Evolutionary conservation across 2,329 filamentous ascomycete genomes (phyloP), one percentile per base, ranked within the genome.

Genomic region (Aureobasidium sp.): DNA sequence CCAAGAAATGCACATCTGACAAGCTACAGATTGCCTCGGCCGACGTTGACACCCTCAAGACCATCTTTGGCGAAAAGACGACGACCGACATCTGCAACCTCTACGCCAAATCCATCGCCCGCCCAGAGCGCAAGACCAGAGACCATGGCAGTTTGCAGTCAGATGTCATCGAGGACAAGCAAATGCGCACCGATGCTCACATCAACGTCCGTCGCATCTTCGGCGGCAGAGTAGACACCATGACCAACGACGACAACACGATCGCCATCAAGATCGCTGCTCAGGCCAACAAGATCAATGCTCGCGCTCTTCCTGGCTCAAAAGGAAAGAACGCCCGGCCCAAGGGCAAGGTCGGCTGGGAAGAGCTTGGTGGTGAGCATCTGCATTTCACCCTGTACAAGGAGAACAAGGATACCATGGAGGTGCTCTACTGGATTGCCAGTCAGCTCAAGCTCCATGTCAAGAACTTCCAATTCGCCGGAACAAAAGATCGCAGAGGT

Each of bases 351-450:
- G 69, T 83, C 39, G 79, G 77, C 58, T 89, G 86, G 86, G 77
- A 84, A 59, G 85, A 88, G 66, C 77, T 87, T 45, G 86, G 81
- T n/a, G 90, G 89, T 20, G 87, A 91, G 53, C 94, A 90, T 73
- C 78, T 96, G 15, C 91, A 96, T 73, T 96, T 96, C 73, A 93
- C 90, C 0, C 80, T 97, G 57, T 95, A 93, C 83, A 97, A 97
- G 77, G 92, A 96, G 77, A 97, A 97, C 77, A 92, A 93, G 71
- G 92, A 97, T 72, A 97, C 92, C 1, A 95, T 96, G 89, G 92
- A 97, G 68, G 87, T 90, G 0, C 81, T 95, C 59, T 87, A 85
- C 59, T 90, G 88, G 69, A 82, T 97, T 44, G 84, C 87, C 0
- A 87, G 87, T 47, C 82, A 88, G 66, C 76, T 96, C 65, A 89